These are phyloP conservation scores for Seiridium cupressi DNA, from an alignment of 2,329 filamentous ascomycete species.

Conservation along the genomic window DNA sequence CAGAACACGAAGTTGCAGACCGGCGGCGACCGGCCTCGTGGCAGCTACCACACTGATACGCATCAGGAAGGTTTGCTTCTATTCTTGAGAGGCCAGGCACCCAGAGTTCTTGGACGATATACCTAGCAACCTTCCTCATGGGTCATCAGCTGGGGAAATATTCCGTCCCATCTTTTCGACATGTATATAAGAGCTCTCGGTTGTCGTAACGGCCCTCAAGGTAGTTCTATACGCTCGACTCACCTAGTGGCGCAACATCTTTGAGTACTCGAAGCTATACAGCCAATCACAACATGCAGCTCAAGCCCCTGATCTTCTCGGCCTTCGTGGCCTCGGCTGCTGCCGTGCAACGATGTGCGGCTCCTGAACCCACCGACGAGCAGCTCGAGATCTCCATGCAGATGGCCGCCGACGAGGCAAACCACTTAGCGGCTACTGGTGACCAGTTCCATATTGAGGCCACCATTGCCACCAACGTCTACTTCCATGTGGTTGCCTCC, in stretches of 20 bases:
- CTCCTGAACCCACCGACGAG: conserved; percentile 23
- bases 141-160: not conserved
- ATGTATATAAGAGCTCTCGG: not conserved
- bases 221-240: not conserved
- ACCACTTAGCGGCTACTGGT: not conserved
- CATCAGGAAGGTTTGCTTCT: conserved; percentile 1
- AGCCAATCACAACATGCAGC: conserved; percentile 10
- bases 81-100: not conserved
- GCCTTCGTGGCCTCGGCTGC: conserved; percentile 11
- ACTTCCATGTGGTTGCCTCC: conserved; percentile 36
- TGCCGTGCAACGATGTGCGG: conserved; percentile 17
- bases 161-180: not conserved
- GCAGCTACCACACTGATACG: not conserved
- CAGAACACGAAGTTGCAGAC: not conserved
- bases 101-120: not conserved
- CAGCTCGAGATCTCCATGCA: conserved; percentile 21
- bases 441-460: conserved; percentile 17
- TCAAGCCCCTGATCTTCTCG: conserved; percentile 6
- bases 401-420: conserved; percentile 22
- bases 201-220: conserved; percentile 1
- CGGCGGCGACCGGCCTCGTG: not conserved
- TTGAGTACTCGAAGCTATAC: not conserved
- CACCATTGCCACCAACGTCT: conserved; percentile 34
- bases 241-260: not conserved
- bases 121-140: conserved; percentile 2